A percentile compares a stretch with the other conserved stretches of the same genome.
Evolutionary conservation across 441 rosid species (phyloP).

Genomic region (Corymbia citriodora): DNA sequence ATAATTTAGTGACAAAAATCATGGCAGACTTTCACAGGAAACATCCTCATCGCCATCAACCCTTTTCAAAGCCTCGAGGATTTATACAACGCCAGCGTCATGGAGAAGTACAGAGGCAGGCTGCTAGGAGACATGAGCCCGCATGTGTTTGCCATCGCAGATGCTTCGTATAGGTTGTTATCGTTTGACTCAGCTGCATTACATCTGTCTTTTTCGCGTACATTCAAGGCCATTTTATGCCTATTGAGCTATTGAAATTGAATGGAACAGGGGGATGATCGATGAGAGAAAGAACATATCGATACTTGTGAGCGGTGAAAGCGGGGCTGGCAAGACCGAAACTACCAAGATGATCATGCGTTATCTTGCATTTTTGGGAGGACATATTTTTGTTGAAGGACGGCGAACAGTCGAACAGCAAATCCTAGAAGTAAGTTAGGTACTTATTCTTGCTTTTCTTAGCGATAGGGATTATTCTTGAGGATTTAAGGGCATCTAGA

Average conservation of each 20-base stretch:
- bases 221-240: neutral
- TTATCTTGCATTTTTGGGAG: slow-evolving; percentile 85
- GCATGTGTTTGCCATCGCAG: slow-evolving; percentile 87
- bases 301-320: slow-evolving; percentile 92
- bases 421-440: slow-evolving; percentile 76
- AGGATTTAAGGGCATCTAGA: neutral
- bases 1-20: slow-evolving; percentile 37
- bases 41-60: slow-evolving; percentile 89
- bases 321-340: slow-evolving; percentile 97
- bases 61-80: slow-evolving; percentile 74
- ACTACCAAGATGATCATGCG: slow-evolving; percentile 95
- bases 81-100: slow-evolving; percentile 41
- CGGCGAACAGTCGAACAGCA: slow-evolving; percentile 63
- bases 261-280: slow-evolving; percentile 64
- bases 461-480: neutral
- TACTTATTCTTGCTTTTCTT: neutral
- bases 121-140: slow-evolving; percentile 51
- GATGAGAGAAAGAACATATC: slow-evolving; percentile 75
- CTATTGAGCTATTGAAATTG: neutral
- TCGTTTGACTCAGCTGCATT: neutral
- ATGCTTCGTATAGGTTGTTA: slow-evolving; percentile 66
- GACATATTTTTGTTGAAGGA: slow-evolving; percentile 59
- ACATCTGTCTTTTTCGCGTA: neutral
- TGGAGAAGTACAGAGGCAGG: slow-evolving; percentile 66
- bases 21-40: slow-evolving; percentile 84